Conservation (phyloP, 2,329 filamentous ascomycete species). For the Lomentospora prolificans region DNA sequence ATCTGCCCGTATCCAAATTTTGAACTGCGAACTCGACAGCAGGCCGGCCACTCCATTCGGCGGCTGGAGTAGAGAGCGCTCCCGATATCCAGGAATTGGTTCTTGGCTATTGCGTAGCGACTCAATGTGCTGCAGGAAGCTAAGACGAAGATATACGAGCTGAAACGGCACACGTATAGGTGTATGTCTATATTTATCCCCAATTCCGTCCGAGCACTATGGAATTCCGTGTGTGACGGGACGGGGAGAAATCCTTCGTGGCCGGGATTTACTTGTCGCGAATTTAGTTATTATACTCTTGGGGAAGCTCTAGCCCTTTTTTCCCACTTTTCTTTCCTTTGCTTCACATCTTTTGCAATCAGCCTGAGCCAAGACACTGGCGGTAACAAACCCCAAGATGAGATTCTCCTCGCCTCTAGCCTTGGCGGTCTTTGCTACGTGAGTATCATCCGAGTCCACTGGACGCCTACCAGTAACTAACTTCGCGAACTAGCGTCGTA, state of each 20-base stretch:
- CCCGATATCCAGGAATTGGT: conserved; percentile 1
- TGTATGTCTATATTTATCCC: not conserved
- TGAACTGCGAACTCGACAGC: too few relatives aligned
- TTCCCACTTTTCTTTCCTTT: not conserved
- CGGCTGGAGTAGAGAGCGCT: too few relatives aligned
- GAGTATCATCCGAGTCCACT: too few relatives aligned
- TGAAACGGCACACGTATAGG: not conserved
- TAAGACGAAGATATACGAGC: not conserved
- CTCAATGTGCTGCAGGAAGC: not conserved
- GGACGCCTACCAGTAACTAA: too few relatives aligned
- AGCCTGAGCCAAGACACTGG: not conserved
- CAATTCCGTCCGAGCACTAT: not conserved
- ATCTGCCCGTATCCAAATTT: too few relatives aligned
- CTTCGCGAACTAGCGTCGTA: not conserved
- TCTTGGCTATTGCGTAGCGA: not conserved
- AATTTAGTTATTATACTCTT: too few relatives aligned
- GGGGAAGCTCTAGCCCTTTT: not conserved
- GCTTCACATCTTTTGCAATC: not conserved
- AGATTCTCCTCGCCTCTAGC: not conserved
- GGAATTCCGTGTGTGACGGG: not conserved
- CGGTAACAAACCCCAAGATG: not conserved
- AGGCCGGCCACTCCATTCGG: too few relatives aligned
- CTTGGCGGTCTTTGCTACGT: not conserved
- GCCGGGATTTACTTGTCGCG: too few relatives aligned
- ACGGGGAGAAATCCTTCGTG: not conserved